Evolutionary conservation across 106 monocot species (phyloP).

Genomic region (Alisma plantagoaquatica): DNA sequence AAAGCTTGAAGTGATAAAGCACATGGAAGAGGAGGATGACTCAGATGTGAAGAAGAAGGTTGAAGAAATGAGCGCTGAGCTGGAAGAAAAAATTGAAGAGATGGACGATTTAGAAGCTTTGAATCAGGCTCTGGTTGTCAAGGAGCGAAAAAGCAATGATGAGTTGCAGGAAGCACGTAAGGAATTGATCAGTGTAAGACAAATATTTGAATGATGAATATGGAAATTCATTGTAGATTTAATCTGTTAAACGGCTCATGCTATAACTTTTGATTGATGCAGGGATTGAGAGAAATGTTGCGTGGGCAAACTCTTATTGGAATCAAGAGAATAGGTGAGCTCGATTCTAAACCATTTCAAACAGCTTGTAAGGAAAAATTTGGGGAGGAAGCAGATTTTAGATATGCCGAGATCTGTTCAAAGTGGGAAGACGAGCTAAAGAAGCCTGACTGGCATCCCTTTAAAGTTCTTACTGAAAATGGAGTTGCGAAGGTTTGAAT

Average conservation of each 20-base stretch:
- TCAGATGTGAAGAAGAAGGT: too few relatives aligned
- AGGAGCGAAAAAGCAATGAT: constrained; percentile 38
- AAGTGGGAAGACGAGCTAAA: constrained; percentile 48
- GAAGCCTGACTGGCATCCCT: constrained; percentile 52
- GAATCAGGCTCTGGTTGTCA: too few relatives aligned
- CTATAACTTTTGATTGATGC: too few relatives aligned
- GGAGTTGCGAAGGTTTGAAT: constrained; percentile 55
- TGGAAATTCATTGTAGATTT: too few relatives aligned
- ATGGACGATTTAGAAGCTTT: too few relatives aligned
- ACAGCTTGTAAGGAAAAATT: constrained; percentile 29
- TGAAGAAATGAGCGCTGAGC: too few relatives aligned
- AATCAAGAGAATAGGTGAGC: constrained; percentile 58
- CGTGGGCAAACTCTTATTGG: constrained; percentile 21
- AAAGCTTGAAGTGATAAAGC: too few relatives aligned
- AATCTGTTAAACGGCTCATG: too few relatives aligned
- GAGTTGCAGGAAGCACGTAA: constrained; percentile 41
- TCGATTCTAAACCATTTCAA: constrained; percentile 41
- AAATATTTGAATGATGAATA: too few relatives aligned
- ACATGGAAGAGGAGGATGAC: too few relatives aligned
- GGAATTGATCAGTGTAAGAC: background rate
- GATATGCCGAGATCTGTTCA: constrained; percentile 21
- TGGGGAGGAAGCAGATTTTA: constrained; percentile 24
- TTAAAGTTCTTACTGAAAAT: constrained; percentile 15
- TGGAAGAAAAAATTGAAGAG: too few relatives aligned
- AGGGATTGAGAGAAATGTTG: constrained; percentile 37